phyloP scores from a whole-genome alignment of 2,329 filamentous ascomycete genomes.

The Colletotrichum tropicale region DNA sequence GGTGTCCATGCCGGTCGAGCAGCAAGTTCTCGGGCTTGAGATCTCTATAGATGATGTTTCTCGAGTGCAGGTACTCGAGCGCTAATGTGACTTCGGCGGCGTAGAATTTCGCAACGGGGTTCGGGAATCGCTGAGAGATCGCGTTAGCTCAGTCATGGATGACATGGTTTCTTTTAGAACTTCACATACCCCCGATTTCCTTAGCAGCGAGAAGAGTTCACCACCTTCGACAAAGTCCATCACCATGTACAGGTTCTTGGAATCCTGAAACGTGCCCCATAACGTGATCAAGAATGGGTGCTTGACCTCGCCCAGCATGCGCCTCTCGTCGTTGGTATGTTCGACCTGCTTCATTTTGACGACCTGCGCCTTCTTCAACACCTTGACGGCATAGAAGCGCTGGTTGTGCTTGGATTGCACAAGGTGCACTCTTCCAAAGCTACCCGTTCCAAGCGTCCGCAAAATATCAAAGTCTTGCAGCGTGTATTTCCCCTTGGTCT shows the following conservation, averaged over 20 bases:
- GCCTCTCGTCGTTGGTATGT: conserved; percentile 97
- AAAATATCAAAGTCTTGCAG: conserved; percentile 88
- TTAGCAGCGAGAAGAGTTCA: conserved; percentile 91
- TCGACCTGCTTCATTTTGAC: conserved; percentile 99
- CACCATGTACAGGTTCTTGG: conserved; percentile 98
- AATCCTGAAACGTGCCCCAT: conserved; percentile 98
- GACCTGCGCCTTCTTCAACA: conserved; percentile 97
- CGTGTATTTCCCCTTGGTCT: conserved; percentile 97
- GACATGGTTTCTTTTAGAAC: not conserved
- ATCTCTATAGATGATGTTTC: conserved; percentile 97
- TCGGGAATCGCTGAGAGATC: conserved; percentile 84
- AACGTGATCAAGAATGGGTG: conserved; percentile 97
- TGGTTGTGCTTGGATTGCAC: conserved; percentile 99
- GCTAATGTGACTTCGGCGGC: conserved; percentile 96
- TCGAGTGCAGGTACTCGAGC: conserved; percentile 91
- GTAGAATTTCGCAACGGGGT: conserved; percentile 99
- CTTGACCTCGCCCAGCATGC: conserved; percentile 95
- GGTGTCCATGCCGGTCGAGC: conserved; percentile 88
- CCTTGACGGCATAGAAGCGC: conserved; percentile 97
- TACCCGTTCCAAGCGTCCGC: conserved; percentile 92
- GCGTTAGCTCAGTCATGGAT: conserved; percentile 21
- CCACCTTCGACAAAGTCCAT: conserved; percentile 99
- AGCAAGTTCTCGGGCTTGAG: conserved; percentile 94
- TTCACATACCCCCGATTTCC: conserved; percentile 82
- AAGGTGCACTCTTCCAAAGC: conserved; percentile 94